phyloP scores from a whole-genome alignment of 495 filamentous ascomycete genomes.

The Rhypophila decipiens region DNA sequence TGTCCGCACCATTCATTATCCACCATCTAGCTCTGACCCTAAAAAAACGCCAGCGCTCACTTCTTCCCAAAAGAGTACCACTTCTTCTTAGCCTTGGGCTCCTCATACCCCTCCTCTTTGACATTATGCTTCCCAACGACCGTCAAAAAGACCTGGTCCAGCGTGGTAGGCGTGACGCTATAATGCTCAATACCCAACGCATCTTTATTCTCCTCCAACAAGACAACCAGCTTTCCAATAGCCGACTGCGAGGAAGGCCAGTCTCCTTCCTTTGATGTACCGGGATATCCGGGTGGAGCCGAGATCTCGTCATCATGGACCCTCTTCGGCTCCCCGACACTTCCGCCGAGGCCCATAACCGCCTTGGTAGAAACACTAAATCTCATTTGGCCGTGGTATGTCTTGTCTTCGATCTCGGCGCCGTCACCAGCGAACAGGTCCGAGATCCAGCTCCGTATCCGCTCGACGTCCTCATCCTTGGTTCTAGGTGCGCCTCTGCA shows the following conservation, averaged over 20 bases:
- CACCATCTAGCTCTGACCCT: no score
- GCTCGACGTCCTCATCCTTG: constrained; percentile 54
- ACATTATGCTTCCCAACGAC: constrained; percentile 75
- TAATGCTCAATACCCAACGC: constrained; percentile 69
- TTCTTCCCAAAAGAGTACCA: constrained; percentile 9
- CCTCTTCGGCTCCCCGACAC: constrained; percentile 4
- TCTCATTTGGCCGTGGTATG: constrained; percentile 75
- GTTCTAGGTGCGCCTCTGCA: constrained; percentile 66
- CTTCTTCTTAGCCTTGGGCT: constrained; percentile 26
- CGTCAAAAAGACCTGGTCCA: constrained; percentile 82
- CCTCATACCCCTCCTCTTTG: constrained; percentile 63
- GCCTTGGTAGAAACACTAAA: constrained; percentile 58
- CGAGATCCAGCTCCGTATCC: constrained; percentile 56
- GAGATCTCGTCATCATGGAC: constrained; percentile 9
- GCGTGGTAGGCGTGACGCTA: constrained; percentile 70
- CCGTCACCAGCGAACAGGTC: constrained; percentile 49
- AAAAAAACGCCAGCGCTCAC: no score
- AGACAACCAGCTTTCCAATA: constrained; percentile 60
- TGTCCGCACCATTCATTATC: no score
- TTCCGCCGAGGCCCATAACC: neutral
- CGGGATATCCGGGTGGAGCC: neutral
- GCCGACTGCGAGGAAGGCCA: constrained; percentile 8
- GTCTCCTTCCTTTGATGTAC: neutral
- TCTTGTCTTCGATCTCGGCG: constrained; percentile 61
- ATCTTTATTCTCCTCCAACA: constrained; percentile 62